Percentiles rank a stretch among this genome's conserved stretches.
Evolutionary conservation across 768 basidiomycete species (phyloP).

Genomic region (Pleurotus tuber-regium): DNA sequence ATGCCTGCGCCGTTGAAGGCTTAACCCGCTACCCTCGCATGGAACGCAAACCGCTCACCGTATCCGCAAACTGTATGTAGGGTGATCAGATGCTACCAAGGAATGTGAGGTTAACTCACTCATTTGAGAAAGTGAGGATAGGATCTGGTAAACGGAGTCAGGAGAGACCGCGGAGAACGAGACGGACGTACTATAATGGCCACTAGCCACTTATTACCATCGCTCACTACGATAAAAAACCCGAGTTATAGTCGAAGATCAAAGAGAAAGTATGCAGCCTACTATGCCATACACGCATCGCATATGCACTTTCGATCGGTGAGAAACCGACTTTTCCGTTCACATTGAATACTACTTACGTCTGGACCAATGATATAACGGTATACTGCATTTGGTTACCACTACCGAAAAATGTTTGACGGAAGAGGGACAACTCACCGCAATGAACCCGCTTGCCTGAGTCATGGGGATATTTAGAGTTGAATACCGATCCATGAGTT

Average conservation of each 20-base stretch:
- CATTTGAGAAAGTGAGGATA: background rate
- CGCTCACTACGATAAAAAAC: background rate
- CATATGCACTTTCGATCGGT: background rate
- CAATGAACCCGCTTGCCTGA: slow-evolving; percentile 2
- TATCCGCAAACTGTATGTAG: background rate
- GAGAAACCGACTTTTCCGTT: background rate
- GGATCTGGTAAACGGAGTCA: background rate
- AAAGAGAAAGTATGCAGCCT: background rate
- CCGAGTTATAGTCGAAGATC: background rate
- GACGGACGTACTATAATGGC: background rate
- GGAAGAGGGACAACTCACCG: background rate
- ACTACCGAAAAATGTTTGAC: background rate
- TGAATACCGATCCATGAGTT: too few species aligned
- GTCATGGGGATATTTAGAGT: too few species aligned
- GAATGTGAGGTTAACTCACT: background rate
- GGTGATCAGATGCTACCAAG: background rate
- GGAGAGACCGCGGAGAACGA: background rate
- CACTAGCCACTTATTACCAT: background rate
- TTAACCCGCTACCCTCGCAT: too few species aligned
- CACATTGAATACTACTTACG: background rate
- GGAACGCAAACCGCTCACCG: background rate
- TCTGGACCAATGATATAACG: background rate
- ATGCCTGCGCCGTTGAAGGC: too few species aligned
- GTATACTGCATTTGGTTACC: background rate
- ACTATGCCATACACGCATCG: background rate